Conservation (phyloP, 179 eudicot genomes). For the Spergularia azorica region DNA sequence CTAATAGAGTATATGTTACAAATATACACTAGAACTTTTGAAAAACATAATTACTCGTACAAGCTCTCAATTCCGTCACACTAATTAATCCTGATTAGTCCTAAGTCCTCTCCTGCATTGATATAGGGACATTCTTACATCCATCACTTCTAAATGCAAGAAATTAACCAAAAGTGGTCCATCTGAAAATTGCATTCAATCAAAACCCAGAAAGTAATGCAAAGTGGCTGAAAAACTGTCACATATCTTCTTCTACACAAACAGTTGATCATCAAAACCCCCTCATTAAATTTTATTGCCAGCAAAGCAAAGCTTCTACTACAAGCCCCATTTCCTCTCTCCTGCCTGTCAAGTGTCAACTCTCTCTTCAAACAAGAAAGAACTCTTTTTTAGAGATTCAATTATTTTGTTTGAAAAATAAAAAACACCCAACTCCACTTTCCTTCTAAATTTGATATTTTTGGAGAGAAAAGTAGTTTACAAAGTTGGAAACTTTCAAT, state of each 20-base stretch:
- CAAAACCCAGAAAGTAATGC: slow-evolving; percentile 12
- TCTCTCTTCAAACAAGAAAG: slow-evolving; percentile 7
- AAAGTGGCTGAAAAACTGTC: slow-evolving; percentile 31
- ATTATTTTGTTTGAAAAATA: background rate
- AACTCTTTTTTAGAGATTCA: background rate
- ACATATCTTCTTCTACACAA: background rate
- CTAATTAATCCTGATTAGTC: no score
- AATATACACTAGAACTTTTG: no score
- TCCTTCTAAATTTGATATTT: background rate
- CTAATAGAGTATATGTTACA: no score
- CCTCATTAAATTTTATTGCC: slow-evolving; percentile 10
- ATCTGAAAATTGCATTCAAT: background rate
- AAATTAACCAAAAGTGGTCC: slow-evolving; percentile 22
- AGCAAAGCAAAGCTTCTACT: background rate
- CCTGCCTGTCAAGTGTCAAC: slow-evolving; percentile 19
- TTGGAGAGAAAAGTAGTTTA: background rate
- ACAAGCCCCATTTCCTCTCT: background rate
- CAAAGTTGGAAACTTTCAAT: no score
- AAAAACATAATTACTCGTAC: no score
- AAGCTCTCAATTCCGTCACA: no score
- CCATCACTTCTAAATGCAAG: background rate
- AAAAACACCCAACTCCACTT: background rate
- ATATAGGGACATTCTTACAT: background rate
- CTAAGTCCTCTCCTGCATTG: no score
- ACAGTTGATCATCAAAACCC: no score